Evolutionary conservation across 2,329 filamentous ascomycete genomes (phyloP).

Genomic region (Clathrospora elynae): DNA sequence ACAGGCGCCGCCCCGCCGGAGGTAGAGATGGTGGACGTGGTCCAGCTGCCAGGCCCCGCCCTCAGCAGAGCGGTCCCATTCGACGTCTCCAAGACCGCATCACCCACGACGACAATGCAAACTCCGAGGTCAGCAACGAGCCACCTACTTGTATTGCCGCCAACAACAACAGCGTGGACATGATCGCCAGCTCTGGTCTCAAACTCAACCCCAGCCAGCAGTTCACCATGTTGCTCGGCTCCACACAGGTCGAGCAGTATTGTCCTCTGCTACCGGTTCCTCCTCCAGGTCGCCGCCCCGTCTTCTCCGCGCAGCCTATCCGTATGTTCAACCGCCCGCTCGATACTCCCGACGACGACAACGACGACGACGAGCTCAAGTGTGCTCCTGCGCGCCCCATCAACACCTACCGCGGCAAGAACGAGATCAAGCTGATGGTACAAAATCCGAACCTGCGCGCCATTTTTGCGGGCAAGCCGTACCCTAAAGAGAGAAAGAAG

Average conservation of each 20-base stretch:
- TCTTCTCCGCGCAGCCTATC: neutral
- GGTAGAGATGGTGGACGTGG: neutral
- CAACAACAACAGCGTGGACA: no score
- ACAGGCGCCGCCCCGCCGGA: no score
- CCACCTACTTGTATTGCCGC: no score
- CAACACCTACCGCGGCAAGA: conserved; percentile 21
- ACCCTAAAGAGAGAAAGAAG: conserved; percentile 18
- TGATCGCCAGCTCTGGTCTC: no score
- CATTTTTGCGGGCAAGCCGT: conserved; percentile 18
- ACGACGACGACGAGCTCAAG: neutral
- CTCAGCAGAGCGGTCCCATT: neutral
- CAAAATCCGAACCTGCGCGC: conserved; percentile 26
- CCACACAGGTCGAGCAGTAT: neutral
- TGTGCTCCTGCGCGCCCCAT: neutral
- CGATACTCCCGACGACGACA: neutral
- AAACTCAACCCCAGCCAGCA: no score
- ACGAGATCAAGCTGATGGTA: conserved; percentile 22
- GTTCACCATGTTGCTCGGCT: no score
- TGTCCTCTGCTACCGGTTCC: neutral
- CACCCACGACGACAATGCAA: neutral
- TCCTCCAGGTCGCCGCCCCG: neutral
- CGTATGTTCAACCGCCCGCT: conserved; percentile 6
- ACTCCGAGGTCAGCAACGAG: neutral
- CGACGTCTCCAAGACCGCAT: neutral
- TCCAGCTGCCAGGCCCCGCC: neutral